A percentile compares a stretch with the other conserved stretches of the same genome.
Conservation (phyloP, 2,329 filamentous ascomycete species). For the Neoscytalidium dimidiatum region DNA sequence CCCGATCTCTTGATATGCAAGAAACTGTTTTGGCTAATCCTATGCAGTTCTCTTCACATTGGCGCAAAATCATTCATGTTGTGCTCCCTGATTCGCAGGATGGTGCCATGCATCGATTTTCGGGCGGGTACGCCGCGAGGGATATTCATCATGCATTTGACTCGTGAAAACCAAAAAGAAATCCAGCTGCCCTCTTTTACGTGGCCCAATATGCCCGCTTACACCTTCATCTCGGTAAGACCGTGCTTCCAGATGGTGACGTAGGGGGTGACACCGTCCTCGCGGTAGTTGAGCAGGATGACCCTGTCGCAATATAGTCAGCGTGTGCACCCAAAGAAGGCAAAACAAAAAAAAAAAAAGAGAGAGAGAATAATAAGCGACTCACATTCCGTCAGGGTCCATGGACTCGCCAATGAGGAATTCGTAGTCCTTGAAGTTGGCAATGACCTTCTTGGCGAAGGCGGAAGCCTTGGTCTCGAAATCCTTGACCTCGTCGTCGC, state of each 20-base stretch:
- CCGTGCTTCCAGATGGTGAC: slow-evolving; percentile 96
- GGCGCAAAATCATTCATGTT: neutral
- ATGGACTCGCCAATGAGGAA: slow-evolving; percentile 91
- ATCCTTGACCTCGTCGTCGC: slow-evolving; percentile 67
- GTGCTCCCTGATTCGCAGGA: neutral
- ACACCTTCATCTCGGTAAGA: slow-evolving; percentile 87
- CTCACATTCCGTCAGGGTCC: slow-evolving; percentile 91
- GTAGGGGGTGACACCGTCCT: slow-evolving; percentile 90
- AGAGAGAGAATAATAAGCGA: slow-evolving; percentile 33
- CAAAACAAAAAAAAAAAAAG: no score
- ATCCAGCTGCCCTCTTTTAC: slow-evolving; percentile 24
- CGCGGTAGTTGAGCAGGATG: slow-evolving; percentile 94
- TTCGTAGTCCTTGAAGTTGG: slow-evolving; percentile 94
- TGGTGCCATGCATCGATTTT: slow-evolving; percentile 28
- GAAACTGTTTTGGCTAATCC: neutral
- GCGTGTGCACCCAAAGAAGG: neutral
- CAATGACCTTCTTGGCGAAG: slow-evolving; percentile 80
- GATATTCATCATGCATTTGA: slow-evolving; percentile 41
- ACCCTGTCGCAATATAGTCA: slow-evolving; percentile 57
- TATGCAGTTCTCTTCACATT: neutral
- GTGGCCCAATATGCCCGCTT: slow-evolving; percentile 38
- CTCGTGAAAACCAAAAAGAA: slow-evolving; percentile 37
- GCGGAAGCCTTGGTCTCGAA: slow-evolving; percentile 76
- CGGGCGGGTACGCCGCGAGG: slow-evolving; percentile 29
- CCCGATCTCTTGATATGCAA: neutral